Evolutionary conservation across 2,329 filamentous ascomycete species (phyloP).

Genomic region (Aotearoamyces nothofagi): DNA sequence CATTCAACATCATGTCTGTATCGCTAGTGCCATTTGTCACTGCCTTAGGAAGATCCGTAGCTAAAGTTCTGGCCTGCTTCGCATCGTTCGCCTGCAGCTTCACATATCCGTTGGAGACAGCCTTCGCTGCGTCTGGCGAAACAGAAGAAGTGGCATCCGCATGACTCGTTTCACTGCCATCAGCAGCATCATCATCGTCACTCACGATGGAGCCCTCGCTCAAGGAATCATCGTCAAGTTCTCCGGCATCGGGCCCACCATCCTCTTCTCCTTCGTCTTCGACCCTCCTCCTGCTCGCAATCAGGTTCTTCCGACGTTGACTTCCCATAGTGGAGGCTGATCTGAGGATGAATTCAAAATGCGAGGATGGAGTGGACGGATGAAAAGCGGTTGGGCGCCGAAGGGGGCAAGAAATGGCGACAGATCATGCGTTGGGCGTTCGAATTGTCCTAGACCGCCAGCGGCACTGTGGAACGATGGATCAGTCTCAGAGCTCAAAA

Average conservation of each 20-base stretch:
- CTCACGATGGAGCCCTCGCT: constrained; percentile 47
- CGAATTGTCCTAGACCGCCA: background rate
- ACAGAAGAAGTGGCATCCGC: constrained; percentile 40
- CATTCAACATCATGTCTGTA: constrained; percentile 43
- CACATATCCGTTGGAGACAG: constrained; percentile 21
- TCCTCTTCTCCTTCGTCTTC: constrained; percentile 61
- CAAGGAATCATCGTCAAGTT: constrained; percentile 49
- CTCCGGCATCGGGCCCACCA: constrained; percentile 35
- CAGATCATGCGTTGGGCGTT: background rate
- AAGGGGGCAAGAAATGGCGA: background rate
- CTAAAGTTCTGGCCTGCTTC: constrained; percentile 20
- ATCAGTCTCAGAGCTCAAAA: background rate
- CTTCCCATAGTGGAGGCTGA: constrained; percentile 27
- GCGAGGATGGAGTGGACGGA: background rate
- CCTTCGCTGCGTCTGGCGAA: constrained; percentile 11
- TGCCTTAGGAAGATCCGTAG: too few species aligned
- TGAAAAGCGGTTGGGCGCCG: constrained; percentile 1
- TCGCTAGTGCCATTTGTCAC: constrained; percentile 27
- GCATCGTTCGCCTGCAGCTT: constrained; percentile 14
- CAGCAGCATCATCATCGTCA: constrained; percentile 42
- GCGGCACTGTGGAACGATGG: background rate
- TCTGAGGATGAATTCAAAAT: background rate
- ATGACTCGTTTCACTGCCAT: constrained; percentile 50
- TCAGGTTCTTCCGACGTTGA: constrained; percentile 46
- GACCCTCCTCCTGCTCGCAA: constrained; percentile 51